Conservation (phyloP, 495 filamentous ascomycete genomes). For the Penicillium soppii region DNA sequence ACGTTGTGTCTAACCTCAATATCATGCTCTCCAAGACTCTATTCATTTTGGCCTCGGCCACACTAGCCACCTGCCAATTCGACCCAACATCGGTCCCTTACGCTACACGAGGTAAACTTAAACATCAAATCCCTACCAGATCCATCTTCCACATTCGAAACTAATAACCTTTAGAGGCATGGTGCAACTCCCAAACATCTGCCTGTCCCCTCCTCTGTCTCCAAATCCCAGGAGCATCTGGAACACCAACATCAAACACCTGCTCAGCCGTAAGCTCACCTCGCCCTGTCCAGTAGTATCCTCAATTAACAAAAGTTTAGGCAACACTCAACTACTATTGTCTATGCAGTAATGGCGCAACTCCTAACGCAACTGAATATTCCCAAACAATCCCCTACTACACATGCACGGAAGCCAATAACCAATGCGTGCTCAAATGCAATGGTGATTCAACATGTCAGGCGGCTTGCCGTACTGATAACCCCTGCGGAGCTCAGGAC, state of each 20-base stretch:
- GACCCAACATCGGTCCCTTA: constrained; percentile 58
- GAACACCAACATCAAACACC: constrained; percentile 54
- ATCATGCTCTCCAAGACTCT: constrained; percentile 31
- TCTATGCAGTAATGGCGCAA: constrained; percentile 67
- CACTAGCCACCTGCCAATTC: constrained; percentile 49
- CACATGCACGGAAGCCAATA: constrained; percentile 70
- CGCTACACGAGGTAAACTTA: constrained; percentile 41
- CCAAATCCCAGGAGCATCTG: constrained; percentile 56
- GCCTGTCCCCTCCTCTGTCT: constrained; percentile 78
- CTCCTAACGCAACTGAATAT: constrained; percentile 79
- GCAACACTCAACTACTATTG: constrained; percentile 67
- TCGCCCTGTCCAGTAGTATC: not conserved
- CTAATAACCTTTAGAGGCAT: constrained; percentile 48
- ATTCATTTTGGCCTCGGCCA: constrained; percentile 28
- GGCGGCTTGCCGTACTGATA: constrained; percentile 60
- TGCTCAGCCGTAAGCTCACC: constrained; percentile 66
- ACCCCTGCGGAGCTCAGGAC: constrained; percentile 79
- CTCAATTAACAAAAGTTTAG: constrained; percentile 35
- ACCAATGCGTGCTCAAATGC: constrained; percentile 68
- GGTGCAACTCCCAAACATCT: constrained; percentile 67
- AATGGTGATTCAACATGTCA: constrained; percentile 57
- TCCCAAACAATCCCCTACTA: constrained; percentile 85
- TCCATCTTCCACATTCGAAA: too few relatives aligned
- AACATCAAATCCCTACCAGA: not conserved
- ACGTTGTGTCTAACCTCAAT: too few relatives aligned